A percentile compares a stretch with the other conserved stretches of the same genome.
Conservation (phyloP, 2,329 filamentous ascomycete species). For the Alternaria arborescens region DNA sequence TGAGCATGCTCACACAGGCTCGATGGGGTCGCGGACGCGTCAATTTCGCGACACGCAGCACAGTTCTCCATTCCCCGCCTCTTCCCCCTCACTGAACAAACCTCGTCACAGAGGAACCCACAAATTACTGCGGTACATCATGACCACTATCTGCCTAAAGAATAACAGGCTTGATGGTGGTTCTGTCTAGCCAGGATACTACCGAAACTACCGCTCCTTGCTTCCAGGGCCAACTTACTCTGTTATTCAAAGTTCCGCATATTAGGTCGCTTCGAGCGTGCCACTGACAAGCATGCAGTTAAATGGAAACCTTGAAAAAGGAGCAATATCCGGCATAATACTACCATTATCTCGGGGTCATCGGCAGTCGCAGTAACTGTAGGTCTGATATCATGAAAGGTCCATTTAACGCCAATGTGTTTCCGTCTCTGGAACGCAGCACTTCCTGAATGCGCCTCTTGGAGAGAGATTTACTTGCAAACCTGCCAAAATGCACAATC, state of each 20-base stretch:
- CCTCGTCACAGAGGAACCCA: no score
- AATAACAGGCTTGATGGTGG: neutral
- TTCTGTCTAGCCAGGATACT: neutral
- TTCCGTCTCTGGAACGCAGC: neutral
- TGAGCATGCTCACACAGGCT: neutral
- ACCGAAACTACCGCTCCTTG: neutral
- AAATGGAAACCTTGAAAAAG: conserved; percentile 11
- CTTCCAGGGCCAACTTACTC: neutral
- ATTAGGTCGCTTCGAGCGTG: conserved; percentile 24
- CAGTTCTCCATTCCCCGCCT: neutral
- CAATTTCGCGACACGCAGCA: neutral
- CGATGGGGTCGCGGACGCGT: neutral
- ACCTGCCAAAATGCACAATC: neutral
- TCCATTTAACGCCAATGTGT: neutral
- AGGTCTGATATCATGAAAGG: neutral
- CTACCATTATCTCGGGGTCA: conserved; percentile 6
- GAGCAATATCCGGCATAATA: conserved; percentile 21
- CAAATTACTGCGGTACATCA: neutral
- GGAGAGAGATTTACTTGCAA: neutral
- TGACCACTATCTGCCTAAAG: neutral
- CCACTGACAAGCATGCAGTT: conserved; percentile 30
- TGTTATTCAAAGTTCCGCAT: neutral
- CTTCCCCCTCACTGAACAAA: neutral
- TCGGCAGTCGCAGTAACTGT: conserved; percentile 1
- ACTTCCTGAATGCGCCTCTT: neutral